Evolutionary conservation across 2,329 filamentous ascomycete species (phyloP), one percentile per base, ranked within the genome.

Genomic region (Cylindrodendrum hubeiense): DNA sequence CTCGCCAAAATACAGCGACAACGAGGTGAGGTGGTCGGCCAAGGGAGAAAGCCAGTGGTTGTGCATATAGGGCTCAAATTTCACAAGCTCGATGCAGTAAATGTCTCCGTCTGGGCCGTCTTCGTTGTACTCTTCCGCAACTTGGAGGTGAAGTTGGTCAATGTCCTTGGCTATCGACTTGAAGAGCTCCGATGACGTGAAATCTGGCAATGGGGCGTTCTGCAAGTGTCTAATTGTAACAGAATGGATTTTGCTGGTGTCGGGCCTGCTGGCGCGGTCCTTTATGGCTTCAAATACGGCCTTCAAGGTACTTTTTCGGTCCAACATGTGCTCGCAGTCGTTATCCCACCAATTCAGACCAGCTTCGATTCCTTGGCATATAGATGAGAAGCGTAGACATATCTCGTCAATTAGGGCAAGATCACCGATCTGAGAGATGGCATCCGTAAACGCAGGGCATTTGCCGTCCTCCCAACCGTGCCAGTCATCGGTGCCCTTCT

Each of bases 11-110:
- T 57, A 61, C 0, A 77, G 24, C 2, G 71, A 69, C 24, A 77
- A 43, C 1, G 67, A 65, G 1, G 68, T 69, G 5, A 77, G 67
- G 4, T 64, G 66, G 4, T 67, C 53, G 2, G 70, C 53, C 0
- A 75, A 30, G 0, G 53, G 55, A 1, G 67, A 60, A 1, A 76
- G 46, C 0, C 75, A 41, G 0, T 55, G 51, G 0, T 21, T 21
- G 24, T 71, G 64, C 1, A 77, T 67, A n/a, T 72, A 69, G 1
- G 66, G 63, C 22, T 71, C 67, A n/a, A 68, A 75, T 1, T 37
- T 41, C 17, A 39, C 30, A 17, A 65, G 63, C 44, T 76, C 72
- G 4, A 22, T 30, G 9, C 33, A 19, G 5, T 62, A 17, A 2
- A 69, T 5, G 7, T 71, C 64, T 5, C 51, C 8, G 15, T 57